A percentile compares a stretch with the other conserved stretches of the same genome.
Evolutionary conservation across 23 red algal genomes (phyloP).

Genomic region (Gracilaria gracilis): DNA sequence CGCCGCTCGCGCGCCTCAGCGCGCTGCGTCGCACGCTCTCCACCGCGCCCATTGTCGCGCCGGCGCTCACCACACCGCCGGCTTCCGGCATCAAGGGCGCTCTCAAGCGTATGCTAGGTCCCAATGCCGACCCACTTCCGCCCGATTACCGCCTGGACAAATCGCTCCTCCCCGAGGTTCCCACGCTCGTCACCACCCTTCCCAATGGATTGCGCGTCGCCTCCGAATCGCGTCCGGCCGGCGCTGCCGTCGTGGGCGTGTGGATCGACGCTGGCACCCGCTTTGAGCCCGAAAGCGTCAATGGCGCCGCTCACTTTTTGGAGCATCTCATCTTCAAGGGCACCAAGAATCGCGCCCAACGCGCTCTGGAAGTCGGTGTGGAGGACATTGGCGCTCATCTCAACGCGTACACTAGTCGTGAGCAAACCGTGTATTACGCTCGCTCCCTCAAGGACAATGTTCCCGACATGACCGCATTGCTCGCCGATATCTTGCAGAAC

Average conservation of each 20-base stretch:
- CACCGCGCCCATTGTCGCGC: slow-evolving; percentile 40
- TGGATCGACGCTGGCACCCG: slow-evolving; percentile 97
- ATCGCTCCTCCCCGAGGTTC: slow-evolving; percentile 60
- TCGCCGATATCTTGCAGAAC: slow-evolving; percentile 98
- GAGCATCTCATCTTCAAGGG: slow-evolving; percentile 99
- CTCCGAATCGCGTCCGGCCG: slow-evolving; percentile 72
- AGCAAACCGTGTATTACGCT: slow-evolving; percentile 99
- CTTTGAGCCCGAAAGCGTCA: slow-evolving; percentile 85
- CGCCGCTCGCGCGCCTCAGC: slow-evolving; percentile 35
- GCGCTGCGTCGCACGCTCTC: slow-evolving; percentile 42
- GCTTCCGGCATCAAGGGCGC: slow-evolving; percentile 65
- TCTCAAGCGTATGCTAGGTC: slow-evolving; percentile 79
- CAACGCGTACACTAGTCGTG: slow-evolving; percentile 98
- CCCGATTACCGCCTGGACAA: slow-evolving; percentile 69
- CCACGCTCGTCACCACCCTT: slow-evolving; percentile 87
- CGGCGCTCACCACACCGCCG: slow-evolving; percentile 42
- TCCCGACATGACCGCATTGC: slow-evolving; percentile 79
- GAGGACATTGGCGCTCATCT: slow-evolving; percentile 98
- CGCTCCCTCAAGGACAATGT: slow-evolving; percentile 83
- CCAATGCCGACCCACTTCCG: slow-evolving; percentile 83
- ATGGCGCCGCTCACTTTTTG: slow-evolving; percentile 99
- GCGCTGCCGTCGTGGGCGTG: slow-evolving; percentile 93
- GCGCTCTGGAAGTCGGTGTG: slow-evolving; percentile 86
- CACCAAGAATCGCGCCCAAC: slow-evolving; percentile 85
- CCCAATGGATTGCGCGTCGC: slow-evolving; percentile 97